A percentile compares a stretch with the other conserved stretches of the same genome.
These are phyloP conservation scores for Penicillium manginii DNA, from an alignment of 495 filamentous ascomycete species.

Conservation along the genomic window DNA sequence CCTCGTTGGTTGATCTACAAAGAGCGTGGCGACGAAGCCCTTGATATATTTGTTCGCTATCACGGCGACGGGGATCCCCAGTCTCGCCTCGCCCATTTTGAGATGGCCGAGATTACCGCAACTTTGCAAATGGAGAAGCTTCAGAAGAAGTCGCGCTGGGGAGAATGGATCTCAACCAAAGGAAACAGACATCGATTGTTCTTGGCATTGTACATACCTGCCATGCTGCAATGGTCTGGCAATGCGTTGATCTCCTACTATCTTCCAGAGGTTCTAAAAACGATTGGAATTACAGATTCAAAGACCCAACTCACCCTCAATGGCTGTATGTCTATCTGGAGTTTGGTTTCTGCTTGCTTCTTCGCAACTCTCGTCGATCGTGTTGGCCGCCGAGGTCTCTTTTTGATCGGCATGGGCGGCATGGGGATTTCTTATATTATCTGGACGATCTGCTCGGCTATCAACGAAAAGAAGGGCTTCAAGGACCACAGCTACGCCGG, in stretches of 20 bases:
- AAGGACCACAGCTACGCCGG: conserved; percentile 51
- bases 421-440: conserved; percentile 63
- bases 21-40: conserved; percentile 40
- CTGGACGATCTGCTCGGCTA: conserved; percentile 61
- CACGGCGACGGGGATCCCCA: conserved; percentile 33
- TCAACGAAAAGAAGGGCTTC: conserved; percentile 52
- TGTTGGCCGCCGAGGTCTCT: conserved; percentile 60
- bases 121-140: conserved; percentile 37
- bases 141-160: conserved; percentile 39
- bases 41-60: conserved; percentile 37
- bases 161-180: conserved; percentile 65
- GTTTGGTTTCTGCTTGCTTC: conserved; percentile 42
- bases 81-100: conserved; percentile 29
- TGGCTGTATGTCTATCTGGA: conserved; percentile 29
- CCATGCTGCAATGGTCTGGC: conserved; percentile 66
- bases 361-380: conserved; percentile 61
- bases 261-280: conserved; percentile 55
- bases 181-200: conserved; percentile 67
- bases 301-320: conserved; percentile 49
- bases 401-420: conserved; percentile 59
- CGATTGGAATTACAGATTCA: conserved; percentile 54
- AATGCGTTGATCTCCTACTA: conserved; percentile 71
- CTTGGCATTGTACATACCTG: conserved; percentile 60
- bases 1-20: conserved; percentile 42
- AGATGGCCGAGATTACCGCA: conserved; percentile 37